A percentile compares a stretch with the other conserved stretches of the same genome.
Evolutionary conservation across 306 rosid genomes (phyloP).

Genomic region (Pachyrhizus erosus): DNA sequence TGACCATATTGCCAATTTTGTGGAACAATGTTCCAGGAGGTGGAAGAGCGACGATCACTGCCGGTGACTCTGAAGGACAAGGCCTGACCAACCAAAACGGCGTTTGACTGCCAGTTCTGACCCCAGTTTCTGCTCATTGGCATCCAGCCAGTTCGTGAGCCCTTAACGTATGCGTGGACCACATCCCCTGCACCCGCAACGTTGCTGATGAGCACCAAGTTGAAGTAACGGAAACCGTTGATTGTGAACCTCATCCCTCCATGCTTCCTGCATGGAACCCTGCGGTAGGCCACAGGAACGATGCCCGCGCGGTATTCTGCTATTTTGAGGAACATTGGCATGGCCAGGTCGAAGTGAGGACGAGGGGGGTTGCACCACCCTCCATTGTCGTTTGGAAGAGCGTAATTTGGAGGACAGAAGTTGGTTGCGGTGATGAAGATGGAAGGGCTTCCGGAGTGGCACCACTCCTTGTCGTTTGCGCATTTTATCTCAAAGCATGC

Average conservation of each 20-base stretch:
- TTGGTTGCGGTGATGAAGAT: constrained; percentile 88
- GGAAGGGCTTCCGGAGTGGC: constrained; percentile 95
- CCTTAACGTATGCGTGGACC: constrained; percentile 78
- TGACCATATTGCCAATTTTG: constrained; percentile 92
- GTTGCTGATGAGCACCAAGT: constrained; percentile 81
- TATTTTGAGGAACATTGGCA: constrained; percentile 98
- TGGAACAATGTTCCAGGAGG: constrained; percentile 90
- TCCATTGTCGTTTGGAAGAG: constrained; percentile 91
- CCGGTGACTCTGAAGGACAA: constrained; percentile 74
- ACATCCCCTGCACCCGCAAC: constrained; percentile 98
- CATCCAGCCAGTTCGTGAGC: constrained; percentile 80
- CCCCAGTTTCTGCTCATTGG: constrained; percentile 98
- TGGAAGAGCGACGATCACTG: constrained; percentile 86
- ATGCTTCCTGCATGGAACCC: constrained; percentile 84
- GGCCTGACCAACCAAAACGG: constrained; percentile 77
- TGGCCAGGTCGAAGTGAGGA: constrained; percentile 95
- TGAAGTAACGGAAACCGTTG: constrained; percentile 96
- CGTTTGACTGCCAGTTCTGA: constrained; percentile 95
- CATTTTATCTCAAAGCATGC: constrained; percentile 92
- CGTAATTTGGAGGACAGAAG: constrained; percentile 94
- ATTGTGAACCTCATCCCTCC: constrained; percentile 91
- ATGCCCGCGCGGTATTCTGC: constrained; percentile 98
- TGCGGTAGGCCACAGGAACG: constrained; percentile 86
- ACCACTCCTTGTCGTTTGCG: constrained; percentile 73
- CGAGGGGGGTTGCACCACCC: constrained; percentile 99